Base-by-base conservation (phyloP, 2,329 filamentous ascomycete genomes). In the Diaporthe batatas region DNA sequence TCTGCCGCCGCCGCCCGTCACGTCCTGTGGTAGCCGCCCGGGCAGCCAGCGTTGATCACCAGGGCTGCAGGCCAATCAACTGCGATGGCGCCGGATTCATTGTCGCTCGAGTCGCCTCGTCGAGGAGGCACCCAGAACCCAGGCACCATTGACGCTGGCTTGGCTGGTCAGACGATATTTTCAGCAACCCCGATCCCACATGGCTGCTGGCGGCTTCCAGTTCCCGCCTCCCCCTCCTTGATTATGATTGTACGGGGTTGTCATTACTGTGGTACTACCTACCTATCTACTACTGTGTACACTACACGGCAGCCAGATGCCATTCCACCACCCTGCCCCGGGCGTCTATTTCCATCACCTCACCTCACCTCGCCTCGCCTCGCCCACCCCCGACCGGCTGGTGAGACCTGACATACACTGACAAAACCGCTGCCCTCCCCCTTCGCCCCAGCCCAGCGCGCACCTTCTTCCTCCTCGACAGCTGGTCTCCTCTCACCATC, bases 371-470 rank as follows among this genome's bases (percentile, higher is more conserved):
- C n/a, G n/a, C n/a, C n/a, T n/a, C n/a, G n/a, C n/a, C n/a, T n/a
- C n/a, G n/a, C n/a, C n/a, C n/a, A 29, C 5, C 29, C 29, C 29
- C 29, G 29, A 29, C 29, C 29, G 29, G 5, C 5, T 29, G 29
- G 5, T 29, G 29, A 29, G 29, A n/a, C n/a, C n/a, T n/a, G n/a
- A n/a, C n/a, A n/a, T n/a, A n/a, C n/a, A n/a, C n/a, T n/a, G n/a
- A n/a, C n/a, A n/a, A 88, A 89, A 89, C 84, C 84, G 81, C 79
- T 80, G 76, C 79, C 80, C 80, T 81, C 84, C 85, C 85, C 84
- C 82, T 81, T 75, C 76, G 76, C 76, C 76, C 79, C 79, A 78
- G 76, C 75, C 71, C 68, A 76, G 29, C 77, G 78, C 78, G 36
- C 76, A 79, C 78, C 81, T 79, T 85, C 81, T 75, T 79, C 47